These are phyloP conservation scores for Immersiporthe knoxdaviesiana DNA, from an alignment of 2,329 filamentous ascomycete genomes.

Conservation along the genomic window DNA sequence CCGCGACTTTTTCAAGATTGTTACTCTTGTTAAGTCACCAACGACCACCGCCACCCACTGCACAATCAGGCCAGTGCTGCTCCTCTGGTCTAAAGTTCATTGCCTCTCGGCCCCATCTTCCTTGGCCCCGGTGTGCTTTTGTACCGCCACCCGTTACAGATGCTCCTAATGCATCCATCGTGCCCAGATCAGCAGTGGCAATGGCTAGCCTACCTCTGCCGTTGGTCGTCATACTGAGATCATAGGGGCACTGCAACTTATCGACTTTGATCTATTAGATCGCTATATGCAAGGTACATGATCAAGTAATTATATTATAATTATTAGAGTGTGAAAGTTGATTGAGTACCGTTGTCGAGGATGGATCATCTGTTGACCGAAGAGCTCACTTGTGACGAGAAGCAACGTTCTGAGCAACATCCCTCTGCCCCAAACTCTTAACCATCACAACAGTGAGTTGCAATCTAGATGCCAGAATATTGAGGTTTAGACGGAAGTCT, in stretches of 20 bases:
- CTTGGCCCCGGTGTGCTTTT: slow-evolving; percentile 36
- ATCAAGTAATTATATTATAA: slow-evolving; percentile 50
- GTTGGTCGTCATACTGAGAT: slow-evolving; percentile 44
- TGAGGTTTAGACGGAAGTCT: too few relatives aligned
- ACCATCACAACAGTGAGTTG: too few relatives aligned
- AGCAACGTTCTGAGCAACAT: too few relatives aligned
- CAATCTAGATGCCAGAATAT: too few relatives aligned
- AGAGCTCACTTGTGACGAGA: too few relatives aligned
- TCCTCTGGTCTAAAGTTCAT: slow-evolving; percentile 52
- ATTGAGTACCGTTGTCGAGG: slow-evolving; percentile 57
- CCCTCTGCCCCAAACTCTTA: too few relatives aligned
- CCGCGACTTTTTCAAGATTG: too few relatives aligned
- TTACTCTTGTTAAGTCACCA: too few relatives aligned
- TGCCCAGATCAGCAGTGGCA: slow-evolving; percentile 41
- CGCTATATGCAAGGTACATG: slow-evolving; percentile 60
- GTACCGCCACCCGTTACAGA: slow-evolving; percentile 25
- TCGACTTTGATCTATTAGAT: slow-evolving; percentile 62
- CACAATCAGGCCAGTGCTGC: slow-evolving; percentile 34
- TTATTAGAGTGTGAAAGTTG: slow-evolving; percentile 59
- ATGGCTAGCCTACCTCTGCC: slow-evolving; percentile 44
- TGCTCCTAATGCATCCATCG: slow-evolving; percentile 37
- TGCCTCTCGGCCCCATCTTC: slow-evolving; percentile 45
- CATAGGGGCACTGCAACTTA: slow-evolving; percentile 51
- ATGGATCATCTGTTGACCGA: slow-evolving; percentile 54
- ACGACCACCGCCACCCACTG: too few relatives aligned